These are phyloP conservation scores for Cantharellus anzutake DNA, from an alignment of 768 basidiomycete species.

Conservation along the genomic window DNA sequence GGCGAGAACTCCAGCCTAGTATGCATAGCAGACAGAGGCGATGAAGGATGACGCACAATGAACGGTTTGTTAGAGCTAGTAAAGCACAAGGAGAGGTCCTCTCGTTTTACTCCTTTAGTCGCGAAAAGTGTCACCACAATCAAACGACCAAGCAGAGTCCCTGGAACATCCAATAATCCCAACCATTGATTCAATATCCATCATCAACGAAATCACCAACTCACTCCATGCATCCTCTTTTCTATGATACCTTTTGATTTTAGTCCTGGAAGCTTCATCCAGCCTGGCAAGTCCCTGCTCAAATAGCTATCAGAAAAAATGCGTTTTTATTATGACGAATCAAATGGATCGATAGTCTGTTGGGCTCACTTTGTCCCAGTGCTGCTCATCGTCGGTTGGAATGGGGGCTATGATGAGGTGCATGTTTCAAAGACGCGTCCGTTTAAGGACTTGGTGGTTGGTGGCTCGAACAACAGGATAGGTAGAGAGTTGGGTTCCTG, in stretches of 20 bases:
- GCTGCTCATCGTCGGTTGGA: no score
- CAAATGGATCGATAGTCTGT: no score
- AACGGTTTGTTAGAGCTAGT: slow-evolving; percentile 63
- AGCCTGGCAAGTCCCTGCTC: slow-evolving; percentile 36
- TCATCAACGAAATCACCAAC: slow-evolving; percentile 9
- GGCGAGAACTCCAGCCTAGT: slow-evolving; percentile 1
- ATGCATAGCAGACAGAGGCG: neutral
- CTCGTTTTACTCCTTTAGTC: slow-evolving; percentile 32
- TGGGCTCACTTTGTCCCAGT: no score
- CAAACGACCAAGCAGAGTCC: slow-evolving; percentile 59
- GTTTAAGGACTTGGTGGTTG: no score
- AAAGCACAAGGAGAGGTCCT: slow-evolving; percentile 30
- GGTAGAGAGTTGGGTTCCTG: no score
- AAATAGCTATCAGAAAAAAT: slow-evolving; percentile 19
- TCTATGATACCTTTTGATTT: slow-evolving; percentile 46
- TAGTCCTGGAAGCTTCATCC: slow-evolving; percentile 34
- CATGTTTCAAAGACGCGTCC: no score
- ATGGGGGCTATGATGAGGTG: no score
- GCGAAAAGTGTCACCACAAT: slow-evolving; percentile 45
- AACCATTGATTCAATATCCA: neutral
- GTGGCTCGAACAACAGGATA: no score
- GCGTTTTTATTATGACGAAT: no score
- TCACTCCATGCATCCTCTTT: slow-evolving; percentile 61
- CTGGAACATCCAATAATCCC: slow-evolving; percentile 13
- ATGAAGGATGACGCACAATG: slow-evolving; percentile 28